Evolutionary conservation across 805 yeast genomes (phyloP), one percentile per base, ranked within the genome.

Genomic region (Metschnikowia santaceciliae): DNA sequence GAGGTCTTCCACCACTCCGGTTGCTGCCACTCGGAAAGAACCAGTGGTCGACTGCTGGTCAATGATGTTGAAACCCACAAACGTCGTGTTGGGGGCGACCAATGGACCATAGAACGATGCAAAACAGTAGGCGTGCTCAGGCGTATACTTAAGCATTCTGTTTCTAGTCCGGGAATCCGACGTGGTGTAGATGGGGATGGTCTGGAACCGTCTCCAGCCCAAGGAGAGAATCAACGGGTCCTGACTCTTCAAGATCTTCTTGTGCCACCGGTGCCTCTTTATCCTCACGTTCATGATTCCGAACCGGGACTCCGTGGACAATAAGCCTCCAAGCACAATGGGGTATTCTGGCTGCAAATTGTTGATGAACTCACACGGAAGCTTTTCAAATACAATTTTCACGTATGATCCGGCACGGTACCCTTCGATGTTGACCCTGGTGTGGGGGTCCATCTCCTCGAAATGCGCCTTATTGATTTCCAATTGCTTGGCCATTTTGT

Each of bases 191-290:
- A 94, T 79, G 7, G 99, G 99, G 49, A 92, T 72, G 0, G 99
- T 91, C 70, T 94, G 99, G 74, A 94, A 95, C 68, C 99, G 79
- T 74, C 99, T 83, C 99, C 99, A 94, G 36, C 99, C 99, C 40
- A 94, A 72, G 0, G 98, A 92, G 45, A 94, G 67, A 49, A 94
- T 90, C 57, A 95, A 76, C 1, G 99, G 99, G 71, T 94, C 99
- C 64, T 90, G 95, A 8, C 97, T 82, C 69, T 94, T 94, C 61
- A 94, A 76, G 52, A 95, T 89, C 78, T 90, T 90, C 66, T 90
- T 92, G 71, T 94, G 97, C 99, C 99, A 94, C 75, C 99, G 84
- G 67, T 94, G 99, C 70, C 97, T 84, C 82, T 97, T 90, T 54
- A 94, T 82, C 73, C 98, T 83, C 44, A 89, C 97, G 64, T 89